A percentile compares a stretch with the other conserved stretches of the same genome.
Evolutionary conservation across 2,329 filamentous ascomycete genomes (phyloP).

Genomic region (Paraphoma chrysanthemicola): DNA sequence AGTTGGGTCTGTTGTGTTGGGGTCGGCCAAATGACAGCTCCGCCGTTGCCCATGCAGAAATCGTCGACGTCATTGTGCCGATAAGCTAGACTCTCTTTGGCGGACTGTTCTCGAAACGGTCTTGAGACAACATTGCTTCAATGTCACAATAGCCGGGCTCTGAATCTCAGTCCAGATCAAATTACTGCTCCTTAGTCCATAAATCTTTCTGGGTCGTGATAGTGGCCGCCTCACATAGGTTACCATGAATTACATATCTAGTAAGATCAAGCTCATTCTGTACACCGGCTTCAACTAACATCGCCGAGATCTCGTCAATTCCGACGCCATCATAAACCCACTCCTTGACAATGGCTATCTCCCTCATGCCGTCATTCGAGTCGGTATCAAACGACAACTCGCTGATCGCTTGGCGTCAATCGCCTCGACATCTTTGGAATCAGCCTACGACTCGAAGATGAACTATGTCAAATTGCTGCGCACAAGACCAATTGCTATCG

Average conservation of each 20-base stretch:
- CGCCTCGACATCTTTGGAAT: conserved; percentile 59
- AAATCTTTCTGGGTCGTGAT: neutral
- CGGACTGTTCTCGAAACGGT: conserved; percentile 20
- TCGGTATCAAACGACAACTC: conserved; percentile 72
- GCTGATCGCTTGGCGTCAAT: conserved; percentile 66
- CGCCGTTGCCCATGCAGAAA: neutral
- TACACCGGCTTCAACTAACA: neutral
- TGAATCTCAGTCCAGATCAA: neutral
- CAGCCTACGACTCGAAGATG: conserved; percentile 67
- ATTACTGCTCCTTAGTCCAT: neutral
- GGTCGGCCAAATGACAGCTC: too few species aligned
- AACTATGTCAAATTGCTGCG: conserved; percentile 67
- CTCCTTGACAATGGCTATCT: conserved; percentile 71
- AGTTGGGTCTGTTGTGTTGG: too few species aligned
- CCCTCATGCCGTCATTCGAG: conserved; percentile 67
- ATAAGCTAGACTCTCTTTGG: conserved; percentile 23
- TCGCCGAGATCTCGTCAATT: conserved; percentile 30
- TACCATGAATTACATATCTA: conserved; percentile 43
- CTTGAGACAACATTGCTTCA: conserved; percentile 25
- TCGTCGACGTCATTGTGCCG: conserved; percentile 35
- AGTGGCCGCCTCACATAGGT: neutral
- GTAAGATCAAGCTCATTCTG: conserved; percentile 14
- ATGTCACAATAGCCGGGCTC: conserved; percentile 11
- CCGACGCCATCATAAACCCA: conserved; percentile 36
- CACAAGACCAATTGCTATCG: conserved; percentile 70